These are phyloP conservation scores for Aspergillus sparsus DNA, from an alignment of 495 filamentous ascomycete genomes.

Conservation along the genomic window DNA sequence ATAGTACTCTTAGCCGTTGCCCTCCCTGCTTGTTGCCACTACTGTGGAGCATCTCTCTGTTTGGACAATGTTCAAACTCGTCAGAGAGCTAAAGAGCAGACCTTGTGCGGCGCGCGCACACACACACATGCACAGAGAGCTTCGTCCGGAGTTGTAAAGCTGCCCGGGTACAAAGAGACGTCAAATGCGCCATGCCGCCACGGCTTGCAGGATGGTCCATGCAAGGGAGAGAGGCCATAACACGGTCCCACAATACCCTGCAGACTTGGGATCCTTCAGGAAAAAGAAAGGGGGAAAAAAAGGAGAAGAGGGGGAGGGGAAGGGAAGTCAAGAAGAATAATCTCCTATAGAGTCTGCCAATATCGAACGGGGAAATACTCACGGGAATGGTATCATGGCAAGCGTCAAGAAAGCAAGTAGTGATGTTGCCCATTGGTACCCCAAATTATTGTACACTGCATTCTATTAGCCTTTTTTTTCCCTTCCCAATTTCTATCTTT, in stretches of 20 bases:
- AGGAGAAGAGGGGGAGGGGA: background rate
- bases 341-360: background rate
- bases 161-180: conserved; percentile 12
- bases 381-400: conserved; percentile 69
- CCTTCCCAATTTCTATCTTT: too few relatives aligned
- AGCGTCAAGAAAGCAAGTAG: conserved; percentile 70
- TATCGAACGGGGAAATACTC: conserved; percentile 31
- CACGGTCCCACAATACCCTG: conserved; percentile 10
- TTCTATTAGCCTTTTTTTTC: background rate
- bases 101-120: too few relatives aligned
- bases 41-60: background rate
- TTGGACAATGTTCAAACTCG: background rate
- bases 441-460: conserved; percentile 65
- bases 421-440: conserved; percentile 72
- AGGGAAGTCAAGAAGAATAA: background rate
- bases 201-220: conserved; percentile 20
- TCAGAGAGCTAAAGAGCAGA: too few relatives aligned
- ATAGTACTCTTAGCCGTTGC: too few relatives aligned
- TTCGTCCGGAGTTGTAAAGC: conserved; percentile 9
- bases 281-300: background rate
- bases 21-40: background rate
- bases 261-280: conserved; percentile 11
- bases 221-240: conserved; percentile 13
- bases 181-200: conserved; percentile 17
- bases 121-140: background rate